Evolutionary conservation across 1,284 basidiomycete species (phyloP).

Genomic region (Pulchroboletus neoregius): DNA sequence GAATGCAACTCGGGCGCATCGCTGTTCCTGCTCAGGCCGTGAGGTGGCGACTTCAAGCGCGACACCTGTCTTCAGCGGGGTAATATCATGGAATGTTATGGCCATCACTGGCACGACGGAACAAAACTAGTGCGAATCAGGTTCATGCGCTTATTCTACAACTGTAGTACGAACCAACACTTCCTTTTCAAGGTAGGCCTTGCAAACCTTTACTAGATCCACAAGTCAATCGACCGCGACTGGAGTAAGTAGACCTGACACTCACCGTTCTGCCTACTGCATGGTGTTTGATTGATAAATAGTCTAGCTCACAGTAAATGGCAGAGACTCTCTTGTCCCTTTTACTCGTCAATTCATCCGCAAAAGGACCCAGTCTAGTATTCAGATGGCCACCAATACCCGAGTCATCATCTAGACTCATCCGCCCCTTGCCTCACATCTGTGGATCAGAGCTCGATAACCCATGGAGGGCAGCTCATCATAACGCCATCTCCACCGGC

Average conservation of each 20-base stretch:
- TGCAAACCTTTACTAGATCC: too few species aligned
- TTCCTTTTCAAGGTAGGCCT: too few species aligned
- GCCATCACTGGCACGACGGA: constrained; percentile 7
- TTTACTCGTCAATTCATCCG: constrained; percentile 70
- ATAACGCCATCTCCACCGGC: constrained; percentile 20
- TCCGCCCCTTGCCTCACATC: constrained; percentile 53
- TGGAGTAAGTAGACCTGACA: too few species aligned
- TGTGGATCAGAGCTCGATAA: constrained; percentile 58
- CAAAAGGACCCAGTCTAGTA: constrained; percentile 67
- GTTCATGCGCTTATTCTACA: too few species aligned
- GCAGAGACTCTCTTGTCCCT: constrained; percentile 70
- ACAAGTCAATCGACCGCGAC: too few species aligned
- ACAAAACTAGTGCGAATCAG: too few species aligned
- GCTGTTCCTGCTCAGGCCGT: constrained; percentile 11
- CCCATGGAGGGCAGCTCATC: constrained; percentile 63
- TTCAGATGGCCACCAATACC: constrained; percentile 74
- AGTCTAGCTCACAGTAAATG: constrained; percentile 37
- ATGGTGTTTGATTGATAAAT: too few species aligned
- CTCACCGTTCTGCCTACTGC: too few species aligned
- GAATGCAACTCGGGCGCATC: constrained; percentile 48
- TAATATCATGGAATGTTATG: constrained; percentile 6
- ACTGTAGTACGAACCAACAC: too few species aligned
- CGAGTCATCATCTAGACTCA: constrained; percentile 51
- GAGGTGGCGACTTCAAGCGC: constrained; percentile 22
- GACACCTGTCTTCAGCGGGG: constrained; percentile 28